A percentile compares a stretch with the other conserved stretches of the same genome.
phyloP scores from a whole-genome alignment of 768 basidiomycete genomes.

The Amanita rubescens region DNA sequence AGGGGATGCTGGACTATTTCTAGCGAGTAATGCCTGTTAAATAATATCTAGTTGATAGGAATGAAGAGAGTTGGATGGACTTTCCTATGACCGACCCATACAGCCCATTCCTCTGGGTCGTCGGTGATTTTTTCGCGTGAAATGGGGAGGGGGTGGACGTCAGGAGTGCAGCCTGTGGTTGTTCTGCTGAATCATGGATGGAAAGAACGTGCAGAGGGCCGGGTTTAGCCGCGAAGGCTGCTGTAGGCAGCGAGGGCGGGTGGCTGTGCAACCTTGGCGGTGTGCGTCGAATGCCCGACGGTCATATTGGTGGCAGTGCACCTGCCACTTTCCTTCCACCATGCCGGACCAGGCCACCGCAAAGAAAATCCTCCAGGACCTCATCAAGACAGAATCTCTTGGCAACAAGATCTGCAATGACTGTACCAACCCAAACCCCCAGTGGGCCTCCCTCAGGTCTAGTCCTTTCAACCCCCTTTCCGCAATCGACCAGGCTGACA shows the following conservation, averaged over 20 bases:
- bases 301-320: not conserved
- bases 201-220: conserved; percentile 6
- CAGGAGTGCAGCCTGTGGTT: conserved; percentile 36
- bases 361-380: conserved; percentile 66
- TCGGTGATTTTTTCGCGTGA: conserved; percentile 27
- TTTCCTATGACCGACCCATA: conserved; percentile 60
- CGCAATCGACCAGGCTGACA: conserved; percentile 8
- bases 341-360: conserved; percentile 59
- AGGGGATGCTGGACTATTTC: conserved; percentile 85
- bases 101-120: conserved; percentile 59
- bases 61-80: conserved; percentile 16
- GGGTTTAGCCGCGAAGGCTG: conserved; percentile 6
- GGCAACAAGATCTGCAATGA: conserved; percentile 76
- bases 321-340: conserved; percentile 4
- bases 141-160: conserved; percentile 9
- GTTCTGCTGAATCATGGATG: conserved; percentile 61
- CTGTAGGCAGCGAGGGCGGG: conserved; percentile 11
- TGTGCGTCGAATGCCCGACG: not conserved
- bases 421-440: conserved; percentile 85
- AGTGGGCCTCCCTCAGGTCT: conserved; percentile 87
- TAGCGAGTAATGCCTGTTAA: conserved; percentile 66
- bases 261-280: not conserved
- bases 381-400: conserved; percentile 64
- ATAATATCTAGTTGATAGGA: conserved; percentile 12
- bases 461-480: conserved; percentile 8